These are phyloP conservation scores for Cryptococcus floricola DNA, from an alignment of 1,284 basidiomycete genomes.

Conservation along the genomic window DNA sequence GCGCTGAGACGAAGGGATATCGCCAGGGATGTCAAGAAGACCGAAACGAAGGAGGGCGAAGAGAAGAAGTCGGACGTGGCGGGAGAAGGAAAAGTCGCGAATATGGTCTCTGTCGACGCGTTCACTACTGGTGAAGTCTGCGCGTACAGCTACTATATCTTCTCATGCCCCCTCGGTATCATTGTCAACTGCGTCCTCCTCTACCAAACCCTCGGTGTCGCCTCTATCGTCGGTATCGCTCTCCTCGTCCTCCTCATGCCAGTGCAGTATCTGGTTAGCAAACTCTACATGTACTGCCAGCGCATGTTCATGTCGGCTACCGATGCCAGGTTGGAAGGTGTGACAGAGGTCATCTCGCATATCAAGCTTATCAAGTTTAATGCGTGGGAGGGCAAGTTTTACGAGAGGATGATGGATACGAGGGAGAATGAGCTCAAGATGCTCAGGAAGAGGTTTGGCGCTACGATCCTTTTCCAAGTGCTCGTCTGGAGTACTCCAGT, in stretches of 20 bases:
- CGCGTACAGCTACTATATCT: constrained; percentile 46
- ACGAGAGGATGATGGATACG: constrained; percentile 51
- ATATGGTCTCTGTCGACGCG: constrained; percentile 56
- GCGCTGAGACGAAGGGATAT: constrained; percentile 53
- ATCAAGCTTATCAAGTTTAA: constrained; percentile 55
- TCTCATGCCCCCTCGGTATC: constrained; percentile 50
- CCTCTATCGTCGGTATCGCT: constrained; percentile 51
- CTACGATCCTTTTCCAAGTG: constrained; percentile 46
- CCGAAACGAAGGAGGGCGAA: constrained; percentile 23
- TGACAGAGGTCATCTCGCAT: constrained; percentile 55
- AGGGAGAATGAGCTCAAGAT: constrained; percentile 51
- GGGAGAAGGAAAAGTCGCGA: constrained; percentile 54
- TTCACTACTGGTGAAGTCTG: constrained; percentile 48
- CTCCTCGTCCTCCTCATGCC: constrained; percentile 49
- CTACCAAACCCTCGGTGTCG: constrained; percentile 47
- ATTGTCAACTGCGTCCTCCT: constrained; percentile 52
- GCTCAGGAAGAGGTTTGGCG: constrained; percentile 49
- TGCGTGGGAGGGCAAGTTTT: constrained; percentile 53
- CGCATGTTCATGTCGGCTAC: constrained; percentile 52
- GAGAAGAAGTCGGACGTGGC: constrained; percentile 24
- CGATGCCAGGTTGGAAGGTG: constrained; percentile 54
- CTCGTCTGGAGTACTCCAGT: constrained; percentile 52
- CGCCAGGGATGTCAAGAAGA: constrained; percentile 39
- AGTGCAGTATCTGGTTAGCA: constrained; percentile 46
- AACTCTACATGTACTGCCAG: constrained; percentile 52